phyloP scores from a whole-genome alignment of 2,329 filamentous ascomycete species.

The Penicillium sp. region DNA sequence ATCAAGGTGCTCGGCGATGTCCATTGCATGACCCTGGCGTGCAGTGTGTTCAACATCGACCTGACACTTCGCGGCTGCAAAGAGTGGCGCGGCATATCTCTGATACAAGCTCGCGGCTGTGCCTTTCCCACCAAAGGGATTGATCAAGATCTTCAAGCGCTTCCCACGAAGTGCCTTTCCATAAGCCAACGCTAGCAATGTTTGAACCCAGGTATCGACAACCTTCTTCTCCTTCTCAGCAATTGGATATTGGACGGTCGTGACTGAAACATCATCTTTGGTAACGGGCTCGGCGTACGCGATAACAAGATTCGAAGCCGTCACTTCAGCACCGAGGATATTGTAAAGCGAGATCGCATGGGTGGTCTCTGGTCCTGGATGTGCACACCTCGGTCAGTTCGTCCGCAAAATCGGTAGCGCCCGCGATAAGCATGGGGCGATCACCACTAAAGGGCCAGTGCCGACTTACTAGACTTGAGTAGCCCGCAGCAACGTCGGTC shows the following conservation, averaged over 20 bases:
- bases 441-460: slow-evolving; percentile 8
- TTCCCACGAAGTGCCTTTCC: slow-evolving; percentile 67
- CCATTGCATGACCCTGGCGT: slow-evolving; percentile 73
- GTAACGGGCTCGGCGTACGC: slow-evolving; percentile 67
- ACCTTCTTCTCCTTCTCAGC: slow-evolving; percentile 53
- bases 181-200: slow-evolving; percentile 71
- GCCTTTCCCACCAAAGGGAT: slow-evolving; percentile 87
- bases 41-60: slow-evolving; percentile 74
- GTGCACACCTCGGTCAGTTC: slow-evolving; percentile 4
- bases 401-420: slow-evolving; percentile 2
- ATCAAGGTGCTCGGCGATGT: slow-evolving; percentile 74
- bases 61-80: slow-evolving; percentile 76
- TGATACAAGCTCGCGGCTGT: slow-evolving; percentile 72
- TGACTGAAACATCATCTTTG: slow-evolving; percentile 62
- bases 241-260: slow-evolving; percentile 64
- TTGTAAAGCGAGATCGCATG: slow-evolving; percentile 76
- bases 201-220: slow-evolving; percentile 63
- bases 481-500: slow-evolving; percentile 58
- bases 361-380: slow-evolving; percentile 47
- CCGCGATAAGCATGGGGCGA: slow-evolving; percentile 9
- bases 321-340: slow-evolving; percentile 76
- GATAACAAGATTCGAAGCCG: slow-evolving; percentile 64
- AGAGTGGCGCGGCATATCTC: slow-evolving; percentile 75
- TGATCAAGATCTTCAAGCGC: slow-evolving; percentile 84
- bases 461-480: slow-evolving; percentile 50